These are phyloP conservation scores for Chenopodium suecicum DNA, from an alignment of 148 eudicot genomes.

Conservation along the genomic window DNA sequence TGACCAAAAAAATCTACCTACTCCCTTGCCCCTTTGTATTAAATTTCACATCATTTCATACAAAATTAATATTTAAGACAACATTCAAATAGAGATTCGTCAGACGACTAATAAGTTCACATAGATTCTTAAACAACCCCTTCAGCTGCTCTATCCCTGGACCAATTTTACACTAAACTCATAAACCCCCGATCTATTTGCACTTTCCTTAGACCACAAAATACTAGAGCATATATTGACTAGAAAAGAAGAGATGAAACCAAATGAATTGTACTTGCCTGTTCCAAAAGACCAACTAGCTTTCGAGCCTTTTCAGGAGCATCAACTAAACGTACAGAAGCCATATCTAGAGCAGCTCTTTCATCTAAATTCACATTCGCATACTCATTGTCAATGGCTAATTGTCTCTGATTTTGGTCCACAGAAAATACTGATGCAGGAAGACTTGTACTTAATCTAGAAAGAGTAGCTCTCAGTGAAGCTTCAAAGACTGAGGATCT, in stretches of 20 bases:
- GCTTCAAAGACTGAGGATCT: conserved; percentile 97
- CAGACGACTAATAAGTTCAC: background rate
- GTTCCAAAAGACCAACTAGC: conserved; percentile 77
- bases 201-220: background rate
- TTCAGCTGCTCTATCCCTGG: background rate
- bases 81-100: background rate
- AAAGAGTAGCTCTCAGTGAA: conserved; percentile 84
- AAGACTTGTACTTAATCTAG: conserved; percentile 85
- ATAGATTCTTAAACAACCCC: background rate
- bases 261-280: conserved; percentile 42
- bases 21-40: background rate
- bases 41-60: background rate
- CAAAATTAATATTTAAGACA: background rate
- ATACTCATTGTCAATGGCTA: conserved; percentile 44
- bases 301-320: conserved; percentile 86
- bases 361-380: conserved; percentile 52
- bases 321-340: conserved; percentile 71
- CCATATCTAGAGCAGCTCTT: conserved; percentile 81
- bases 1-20: background rate
- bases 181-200: background rate
- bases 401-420: conserved; percentile 56
- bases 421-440: conserved; percentile 62
- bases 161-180: background rate
- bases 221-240: background rate
- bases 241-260: background rate